These are phyloP conservation scores for Leccinum imitatum DNA, from an alignment of 768 basidiomycete species.

Conservation along the genomic window DNA sequence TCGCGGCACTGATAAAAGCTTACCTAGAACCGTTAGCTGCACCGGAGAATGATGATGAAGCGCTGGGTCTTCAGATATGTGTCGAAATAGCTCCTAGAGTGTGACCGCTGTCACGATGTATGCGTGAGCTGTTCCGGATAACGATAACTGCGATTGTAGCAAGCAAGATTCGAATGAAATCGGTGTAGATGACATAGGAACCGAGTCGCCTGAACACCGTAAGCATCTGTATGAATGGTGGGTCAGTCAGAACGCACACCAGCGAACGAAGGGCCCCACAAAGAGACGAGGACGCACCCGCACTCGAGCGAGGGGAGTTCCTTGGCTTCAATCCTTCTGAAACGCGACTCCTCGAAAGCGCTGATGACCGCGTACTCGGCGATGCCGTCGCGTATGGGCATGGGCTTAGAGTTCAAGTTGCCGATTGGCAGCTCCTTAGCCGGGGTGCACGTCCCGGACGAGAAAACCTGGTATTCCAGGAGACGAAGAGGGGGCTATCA, in stretches of 20 bases:
- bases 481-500: constrained; percentile 83
- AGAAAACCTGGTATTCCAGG: constrained; percentile 80
- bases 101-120: too few species aligned
- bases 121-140: too few species aligned
- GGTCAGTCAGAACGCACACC: constrained; percentile 1
- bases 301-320: constrained; percentile 86
- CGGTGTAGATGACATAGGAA: too few species aligned
- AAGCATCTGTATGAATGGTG: too few species aligned
- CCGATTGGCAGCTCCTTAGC: constrained; percentile 90
- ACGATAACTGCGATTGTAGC: too few species aligned
- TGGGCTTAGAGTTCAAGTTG: constrained; percentile 65
- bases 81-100: too few species aligned
- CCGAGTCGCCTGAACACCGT: too few species aligned
- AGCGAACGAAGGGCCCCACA: not conserved
- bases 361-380: constrained; percentile 90
- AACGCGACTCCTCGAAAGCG: constrained; percentile 86
- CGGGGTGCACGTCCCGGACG: constrained; percentile 58
- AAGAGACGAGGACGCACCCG: constrained; percentile 55
- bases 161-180: too few species aligned
- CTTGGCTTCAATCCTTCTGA: constrained; percentile 70
- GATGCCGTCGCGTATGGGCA: constrained; percentile 71
- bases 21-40: too few species aligned
- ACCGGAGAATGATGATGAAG: too few species aligned
- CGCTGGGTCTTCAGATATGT: too few species aligned
- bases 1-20: too few species aligned